Base-by-base conservation (phyloP, 2,329 filamentous ascomycete species). In the Pseudogymnoascus sp. region DNA sequence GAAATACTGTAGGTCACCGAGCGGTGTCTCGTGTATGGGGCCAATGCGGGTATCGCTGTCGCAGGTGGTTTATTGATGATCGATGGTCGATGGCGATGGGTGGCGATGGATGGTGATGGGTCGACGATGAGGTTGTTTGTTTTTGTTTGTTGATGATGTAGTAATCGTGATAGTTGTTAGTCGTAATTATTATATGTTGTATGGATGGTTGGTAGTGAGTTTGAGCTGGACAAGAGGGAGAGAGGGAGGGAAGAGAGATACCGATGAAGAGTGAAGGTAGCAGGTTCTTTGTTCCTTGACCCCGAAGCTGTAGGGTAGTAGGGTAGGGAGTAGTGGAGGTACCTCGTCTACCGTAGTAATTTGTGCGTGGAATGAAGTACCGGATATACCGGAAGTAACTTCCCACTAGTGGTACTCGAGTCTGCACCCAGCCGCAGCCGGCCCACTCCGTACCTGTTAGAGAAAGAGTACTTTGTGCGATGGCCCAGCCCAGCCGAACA, bases 1-100 rank as follows among this genome's bases (percentile, higher is more conserved):
- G 9, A n/a, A 44, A n/a, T n/a, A n/a, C n/a, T n/a, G n/a, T 17
- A 31, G 26, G 46, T 53, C 46, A 53, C 9, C 9, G n/a, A 53
- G 46, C 26, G 46, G 46, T 53, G 46, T 53, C 46, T 53, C 46
- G 46, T 53, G 44, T 53, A 53, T 53, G 44, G 44, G 44, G 44
- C 44, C 44, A 53, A 53, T 53, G 44, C 44, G 23, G 44, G 15
- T 50, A 50, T 29, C 10, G 15, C 1, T 53, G 46, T 31, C 46
- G 44, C 44, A 29, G 44, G 9, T 50, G 13, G 19, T 21, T 2
- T 9, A 29, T 29, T 7, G 44, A 50, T 50, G 23, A 19, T 44
- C 19, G 40, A 11, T 23, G 40, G 40, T 21, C 11, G 40, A 11
- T 13, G 40, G 4, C 4, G 33, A 35, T 35, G 33, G 5, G 7